Evolutionary conservation across 495 filamentous ascomycete genomes (phyloP).

Genomic region (Bacidia rubella): DNA sequence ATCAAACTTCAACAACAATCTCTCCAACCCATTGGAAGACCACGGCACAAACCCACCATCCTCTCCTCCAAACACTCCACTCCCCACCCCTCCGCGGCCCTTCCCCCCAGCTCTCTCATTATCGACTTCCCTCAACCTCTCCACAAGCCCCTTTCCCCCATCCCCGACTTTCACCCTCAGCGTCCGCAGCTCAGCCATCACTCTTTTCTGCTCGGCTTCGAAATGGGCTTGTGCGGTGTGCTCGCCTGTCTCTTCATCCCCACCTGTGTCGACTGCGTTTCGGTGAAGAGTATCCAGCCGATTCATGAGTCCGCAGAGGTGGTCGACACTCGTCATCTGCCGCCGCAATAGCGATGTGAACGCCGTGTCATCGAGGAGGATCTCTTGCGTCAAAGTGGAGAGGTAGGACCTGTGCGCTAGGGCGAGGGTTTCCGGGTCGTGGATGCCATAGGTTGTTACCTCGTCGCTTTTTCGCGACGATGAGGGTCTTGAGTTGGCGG

Average conservation of each 20-base stretch:
- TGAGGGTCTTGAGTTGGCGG: not conserved
- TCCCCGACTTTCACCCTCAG: slow-evolving; percentile 38
- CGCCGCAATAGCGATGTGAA: slow-evolving; percentile 61
- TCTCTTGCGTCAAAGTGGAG: slow-evolving; percentile 43
- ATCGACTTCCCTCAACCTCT: slow-evolving; percentile 37
- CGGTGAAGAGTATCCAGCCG: slow-evolving; percentile 59
- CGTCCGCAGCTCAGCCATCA: slow-evolving; percentile 42
- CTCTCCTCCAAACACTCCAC: slow-evolving; percentile 9
- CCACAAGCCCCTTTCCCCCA: slow-evolving; percentile 2
- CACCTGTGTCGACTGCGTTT: slow-evolving; percentile 62
- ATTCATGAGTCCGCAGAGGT: slow-evolving; percentile 58
- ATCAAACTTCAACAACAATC: slow-evolving; percentile 77
- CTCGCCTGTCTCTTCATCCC: slow-evolving; percentile 49
- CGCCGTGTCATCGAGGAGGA: slow-evolving; percentile 54
- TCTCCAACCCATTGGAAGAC: slow-evolving; percentile 58
- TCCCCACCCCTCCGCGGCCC: slow-evolving; percentile 28
- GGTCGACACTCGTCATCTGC: slow-evolving; percentile 59
- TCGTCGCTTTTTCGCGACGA: not conserved
- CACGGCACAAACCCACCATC: slow-evolving; percentile 36
- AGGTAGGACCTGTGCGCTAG: slow-evolving; percentile 68
- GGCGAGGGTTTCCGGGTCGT: slow-evolving; percentile 75
- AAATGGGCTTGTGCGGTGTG: slow-evolving; percentile 31
- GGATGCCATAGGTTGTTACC: slow-evolving; percentile 22
- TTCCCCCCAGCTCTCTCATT: slow-evolving; percentile 29
- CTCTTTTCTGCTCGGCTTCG: slow-evolving; percentile 49